Evolutionary conservation across 352 stramenopile genomes (phyloP).

Genomic region (Globisporangium splendens): DNA sequence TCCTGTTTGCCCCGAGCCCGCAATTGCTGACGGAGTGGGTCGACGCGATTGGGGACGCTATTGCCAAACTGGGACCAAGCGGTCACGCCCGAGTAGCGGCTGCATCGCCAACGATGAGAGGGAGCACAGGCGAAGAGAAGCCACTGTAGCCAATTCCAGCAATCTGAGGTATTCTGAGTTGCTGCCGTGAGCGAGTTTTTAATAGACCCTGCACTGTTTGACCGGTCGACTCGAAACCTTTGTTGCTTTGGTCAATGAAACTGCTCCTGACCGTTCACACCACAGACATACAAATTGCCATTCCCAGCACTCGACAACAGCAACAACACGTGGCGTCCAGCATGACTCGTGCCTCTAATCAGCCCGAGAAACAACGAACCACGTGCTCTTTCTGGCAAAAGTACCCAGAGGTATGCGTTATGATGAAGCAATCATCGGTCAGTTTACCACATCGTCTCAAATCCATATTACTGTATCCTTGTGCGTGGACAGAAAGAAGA

Average conservation of each 20-base stretch:
- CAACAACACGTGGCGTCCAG: constrained; percentile 1
- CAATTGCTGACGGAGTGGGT: constrained; percentile 57
- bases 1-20: constrained; percentile 55
- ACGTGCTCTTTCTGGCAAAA: constrained; percentile 59
- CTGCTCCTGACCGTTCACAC: background rate
- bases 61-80: constrained; percentile 20
- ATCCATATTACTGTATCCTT: background rate
- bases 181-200: too few relatives aligned
- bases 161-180: too few relatives aligned
- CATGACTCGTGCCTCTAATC: constrained; percentile 16
- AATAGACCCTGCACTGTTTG: constrained; percentile 13
- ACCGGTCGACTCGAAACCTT: background rate
- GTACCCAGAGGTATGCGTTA: constrained; percentile 50
- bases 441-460: background rate
- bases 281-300: background rate
- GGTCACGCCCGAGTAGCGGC: background rate
- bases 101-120: constrained; percentile 7
- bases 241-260: background rate
- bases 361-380: constrained; percentile 9
- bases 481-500: constrained; percentile 79
- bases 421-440: background rate
- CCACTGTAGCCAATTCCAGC: background rate
- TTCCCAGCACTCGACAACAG: background rate
- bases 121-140: constrained; percentile 8
- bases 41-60: constrained; percentile 49